Evolutionary conservation across 2,329 filamentous ascomycete species (phyloP), one percentile per base, ranked within the genome.

Genomic region (Diaporthe capsici): DNA sequence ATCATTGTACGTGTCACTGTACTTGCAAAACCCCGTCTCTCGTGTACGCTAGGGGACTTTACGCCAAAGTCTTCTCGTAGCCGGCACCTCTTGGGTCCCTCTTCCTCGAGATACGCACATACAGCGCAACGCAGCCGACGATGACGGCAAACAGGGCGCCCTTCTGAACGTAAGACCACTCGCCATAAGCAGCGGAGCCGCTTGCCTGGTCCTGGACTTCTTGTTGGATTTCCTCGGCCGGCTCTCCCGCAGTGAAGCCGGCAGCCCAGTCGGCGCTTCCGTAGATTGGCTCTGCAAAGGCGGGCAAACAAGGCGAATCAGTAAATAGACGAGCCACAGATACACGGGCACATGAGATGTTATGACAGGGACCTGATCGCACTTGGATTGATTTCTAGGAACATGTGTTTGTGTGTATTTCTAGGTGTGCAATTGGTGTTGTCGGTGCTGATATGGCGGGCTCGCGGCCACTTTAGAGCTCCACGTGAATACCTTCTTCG

Each of bases 401-500:
- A 73, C 57, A 73, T 55, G n/a, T 73, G 73, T 76, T 47, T 61
- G 58, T 49, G 39, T 75, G 75, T 65, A 42, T 42, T 70, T 61
- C 72, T 68, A 72, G 70, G 65, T 63, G 60, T 57, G 67, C 31
- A 37, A 39, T 49, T 47, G 53, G 53, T 71, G 53, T 63, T 72
- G 55, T 25, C 37, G 37, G 61, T 68, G 39, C 39, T 68, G 79
- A 81, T 80, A 81, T 78, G 77, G 79, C 83, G 87, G 87, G 88
- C 90, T n/a, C 6, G 42, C 39, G 53, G 68, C 76, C 75, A 63
- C 68, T 76, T 34, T 93, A 97, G 86, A 97, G 94, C 88, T 97
- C 94, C 87, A 93, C 91, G 87, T 95, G 94, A 89, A 95, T 96
- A 97, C 95, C 95, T 97, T 97, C 95, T 89, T 92, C 88, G 84